These are phyloP conservation scores for Glutinoglossum americanum DNA, from an alignment of 495 filamentous ascomycete species.

Conservation along the genomic window DNA sequence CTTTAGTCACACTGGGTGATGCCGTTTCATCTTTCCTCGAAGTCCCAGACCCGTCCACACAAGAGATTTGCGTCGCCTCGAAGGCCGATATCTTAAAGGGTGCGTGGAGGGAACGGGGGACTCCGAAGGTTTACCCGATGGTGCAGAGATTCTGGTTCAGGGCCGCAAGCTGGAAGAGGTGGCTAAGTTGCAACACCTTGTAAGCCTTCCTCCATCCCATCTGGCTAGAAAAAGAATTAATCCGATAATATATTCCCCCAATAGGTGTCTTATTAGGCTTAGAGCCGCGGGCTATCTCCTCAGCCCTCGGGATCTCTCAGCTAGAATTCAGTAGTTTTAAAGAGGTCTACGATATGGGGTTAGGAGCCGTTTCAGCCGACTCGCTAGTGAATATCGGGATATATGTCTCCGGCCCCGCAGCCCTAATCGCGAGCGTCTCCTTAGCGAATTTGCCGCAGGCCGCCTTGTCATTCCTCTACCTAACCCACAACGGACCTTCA, in stretches of 20 bases:
- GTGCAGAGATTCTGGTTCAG: background rate
- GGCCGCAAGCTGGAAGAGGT: background rate
- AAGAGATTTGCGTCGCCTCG: background rate
- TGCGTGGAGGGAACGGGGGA: background rate
- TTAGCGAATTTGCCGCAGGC: conserved; percentile 24
- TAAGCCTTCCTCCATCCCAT: background rate
- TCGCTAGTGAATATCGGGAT: background rate
- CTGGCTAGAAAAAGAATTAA: background rate
- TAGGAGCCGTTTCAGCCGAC: background rate
- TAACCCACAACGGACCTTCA: conserved; percentile 22
- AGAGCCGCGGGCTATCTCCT: background rate
- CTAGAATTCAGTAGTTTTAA: background rate
- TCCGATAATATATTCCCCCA: background rate
- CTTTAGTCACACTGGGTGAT: background rate
- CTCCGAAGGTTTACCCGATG: background rate
- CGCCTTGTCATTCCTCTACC: conserved; percentile 21
- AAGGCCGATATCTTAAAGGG: background rate
- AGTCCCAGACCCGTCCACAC: background rate
- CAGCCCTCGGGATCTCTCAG: background rate
- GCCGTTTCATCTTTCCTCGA: background rate
- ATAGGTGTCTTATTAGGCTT: background rate
- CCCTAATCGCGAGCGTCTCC: conserved; percentile 7
- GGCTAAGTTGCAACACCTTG: background rate
- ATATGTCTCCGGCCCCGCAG: background rate
- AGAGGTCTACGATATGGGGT: background rate